Conservation (phyloP, 2,329 filamentous ascomycete genomes). For the Bertia moriformis region DNA sequence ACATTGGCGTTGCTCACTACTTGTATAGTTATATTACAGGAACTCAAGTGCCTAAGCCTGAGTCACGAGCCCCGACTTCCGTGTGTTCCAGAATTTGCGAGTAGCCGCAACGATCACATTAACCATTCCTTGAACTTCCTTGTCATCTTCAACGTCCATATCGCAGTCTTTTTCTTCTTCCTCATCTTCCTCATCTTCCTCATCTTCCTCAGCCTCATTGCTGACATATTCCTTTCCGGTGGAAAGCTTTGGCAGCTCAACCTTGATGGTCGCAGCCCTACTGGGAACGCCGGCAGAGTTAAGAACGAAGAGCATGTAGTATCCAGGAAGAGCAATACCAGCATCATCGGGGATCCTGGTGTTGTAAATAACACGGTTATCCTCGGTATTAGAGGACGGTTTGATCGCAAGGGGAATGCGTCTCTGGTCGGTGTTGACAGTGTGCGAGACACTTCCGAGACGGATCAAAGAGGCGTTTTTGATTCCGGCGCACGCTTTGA, state of each 20-base stretch:
- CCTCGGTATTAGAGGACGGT: slow-evolving; percentile 7
- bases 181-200: background rate
- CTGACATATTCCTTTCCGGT: slow-evolving; percentile 3
- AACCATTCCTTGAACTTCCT: background rate
- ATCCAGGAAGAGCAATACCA: slow-evolving; percentile 34
- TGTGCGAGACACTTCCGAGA: slow-evolving; percentile 33
- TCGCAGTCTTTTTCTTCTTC: background rate
- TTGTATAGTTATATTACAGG: too few species aligned
- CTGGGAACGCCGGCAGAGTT: slow-evolving; percentile 27
- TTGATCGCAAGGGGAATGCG: slow-evolving; percentile 23
- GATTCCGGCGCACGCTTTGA: background rate
- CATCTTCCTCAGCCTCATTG: slow-evolving; percentile 3
- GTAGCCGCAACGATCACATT: background rate
- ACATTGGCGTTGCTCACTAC: too few species aligned
- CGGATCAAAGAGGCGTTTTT: slow-evolving; percentile 26
- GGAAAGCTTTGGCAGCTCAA: slow-evolving; percentile 3
- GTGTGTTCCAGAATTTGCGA: background rate
- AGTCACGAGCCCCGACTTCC: background rate
- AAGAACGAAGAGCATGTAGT: slow-evolving; percentile 38
- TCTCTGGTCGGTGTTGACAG: slow-evolving; percentile 42
- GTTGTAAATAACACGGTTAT: slow-evolving; percentile 16
- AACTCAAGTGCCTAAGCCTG: too few species aligned
- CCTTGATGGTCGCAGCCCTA: slow-evolving; percentile 23
- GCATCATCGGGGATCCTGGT: slow-evolving; percentile 27
- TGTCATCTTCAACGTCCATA: background rate